Evolutionary conservation across 2,329 filamentous ascomycete genomes (phyloP).

Genomic region (Aureobasidium pullulans): DNA sequence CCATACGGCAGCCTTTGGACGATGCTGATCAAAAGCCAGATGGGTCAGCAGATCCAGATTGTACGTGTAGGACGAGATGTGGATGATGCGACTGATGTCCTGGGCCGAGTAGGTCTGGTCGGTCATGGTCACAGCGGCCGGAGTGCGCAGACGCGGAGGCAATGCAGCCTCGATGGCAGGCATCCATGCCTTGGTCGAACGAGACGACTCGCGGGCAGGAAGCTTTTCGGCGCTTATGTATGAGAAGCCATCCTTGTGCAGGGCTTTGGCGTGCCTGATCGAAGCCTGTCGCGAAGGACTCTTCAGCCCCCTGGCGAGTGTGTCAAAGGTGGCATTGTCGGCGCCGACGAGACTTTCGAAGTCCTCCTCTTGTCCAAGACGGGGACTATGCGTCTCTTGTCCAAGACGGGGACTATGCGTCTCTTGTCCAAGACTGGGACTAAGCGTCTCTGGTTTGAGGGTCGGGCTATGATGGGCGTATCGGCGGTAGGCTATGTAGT

Average conservation of each 20-base stretch:
- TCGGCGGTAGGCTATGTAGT: background rate
- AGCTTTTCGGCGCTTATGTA: background rate
- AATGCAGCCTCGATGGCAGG: background rate
- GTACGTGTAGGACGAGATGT: background rate
- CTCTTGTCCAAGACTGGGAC: background rate
- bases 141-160: background rate
- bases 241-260: background rate
- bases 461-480: background rate
- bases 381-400: background rate
- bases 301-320: background rate
- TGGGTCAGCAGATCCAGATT: slow-evolving; percentile 33
- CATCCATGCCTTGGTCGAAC: background rate
- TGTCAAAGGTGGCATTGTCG: background rate
- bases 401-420: background rate
- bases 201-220: background rate
- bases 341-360: background rate
- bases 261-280: background rate
- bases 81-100: slow-evolving; percentile 6
- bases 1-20: slow-evolving; percentile 41
- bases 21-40: slow-evolving; percentile 31
- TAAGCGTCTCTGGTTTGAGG: background rate
- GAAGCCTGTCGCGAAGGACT: background rate
- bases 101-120: background rate
- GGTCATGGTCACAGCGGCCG: background rate
- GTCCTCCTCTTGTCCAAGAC: background rate